Evolutionary conservation across 371 early-diverging fungal species (phyloP), one percentile per base, ranked within the genome.

Genomic region (Saksenaea vasiformis): DNA sequence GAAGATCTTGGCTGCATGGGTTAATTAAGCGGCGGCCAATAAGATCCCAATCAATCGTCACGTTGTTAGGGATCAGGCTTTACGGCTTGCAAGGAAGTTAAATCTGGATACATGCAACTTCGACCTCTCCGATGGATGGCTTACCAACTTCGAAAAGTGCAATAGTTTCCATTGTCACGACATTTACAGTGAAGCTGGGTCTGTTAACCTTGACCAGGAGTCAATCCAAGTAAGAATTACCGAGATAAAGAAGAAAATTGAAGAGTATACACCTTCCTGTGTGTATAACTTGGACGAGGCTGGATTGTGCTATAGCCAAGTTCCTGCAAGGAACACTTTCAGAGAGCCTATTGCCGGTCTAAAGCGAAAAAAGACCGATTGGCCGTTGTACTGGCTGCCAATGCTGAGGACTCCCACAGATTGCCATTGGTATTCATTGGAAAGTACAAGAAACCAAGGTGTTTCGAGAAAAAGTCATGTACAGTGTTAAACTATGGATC

Each of bases 321-420:
- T 44, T 14, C 61, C 69, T 1, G 55, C 39, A 28, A 22, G 43
- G 37, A 64, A 61, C 10, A 61, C 64, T 10, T 60, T 56, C 3
- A 56, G 28, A 17, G 35, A 43, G 22, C 65, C 60, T 9, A 8
- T 59, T 13, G 13, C 59, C 19, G 61, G 54, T 26, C 31, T 51
- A 31, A 67, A 67, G n/a, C n/a, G n/a, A 39, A 34, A 47, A 62
- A 67, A 51, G 17, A 37, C n/a, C 8, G 62, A 17, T 13, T 67
- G 26, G 36, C 36, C 17, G 26, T 60, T 27, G 59, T 27, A 24
- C 11, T 65, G 28, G 28, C 28, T 1, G 31, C 55, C 34, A 65
- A 65, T 54, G 55, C 60, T 0, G 60, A 65, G 38, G 37, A 53
- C 5, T 59, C 59, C 7, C 43, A 65, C 26, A 58, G 53, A 35